These are phyloP conservation scores for Trametes sp. DNA, from an alignment of 1,284 basidiomycete genomes.

Conservation along the genomic window DNA sequence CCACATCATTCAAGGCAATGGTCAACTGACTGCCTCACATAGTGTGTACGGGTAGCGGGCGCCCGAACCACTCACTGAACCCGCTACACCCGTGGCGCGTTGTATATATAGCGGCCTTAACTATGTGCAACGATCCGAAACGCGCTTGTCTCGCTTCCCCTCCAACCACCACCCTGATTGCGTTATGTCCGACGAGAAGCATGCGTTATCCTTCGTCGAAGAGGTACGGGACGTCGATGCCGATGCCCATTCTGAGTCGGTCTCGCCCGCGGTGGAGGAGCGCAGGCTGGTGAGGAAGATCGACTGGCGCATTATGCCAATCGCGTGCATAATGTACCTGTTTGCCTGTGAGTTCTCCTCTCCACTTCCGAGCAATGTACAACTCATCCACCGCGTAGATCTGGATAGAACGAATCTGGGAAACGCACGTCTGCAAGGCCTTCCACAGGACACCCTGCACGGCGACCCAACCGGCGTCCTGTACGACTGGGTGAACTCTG, in stretches of 20 bases:
- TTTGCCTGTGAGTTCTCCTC: conserved; percentile 65
- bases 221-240: conserved; percentile 14
- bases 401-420: conserved; percentile 80
- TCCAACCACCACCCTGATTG: neutral
- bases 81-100: conserved; percentile 1
- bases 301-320: conserved; percentile 72
- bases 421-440: conserved; percentile 76
- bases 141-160: conserved; percentile 1
- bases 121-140: neutral
- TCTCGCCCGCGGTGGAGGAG: conserved; percentile 50
- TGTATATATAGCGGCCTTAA: conserved; percentile 13
- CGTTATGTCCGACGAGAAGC: conserved; percentile 25
- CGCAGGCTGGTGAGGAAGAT: conserved; percentile 67
- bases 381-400: too few relatives aligned
- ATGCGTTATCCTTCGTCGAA: conserved; percentile 16
- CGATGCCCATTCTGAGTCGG: neutral
- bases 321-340: conserved; percentile 74
- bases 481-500: conserved; percentile 79
- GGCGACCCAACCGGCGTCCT: conserved; percentile 71
- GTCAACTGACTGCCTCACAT: neutral
- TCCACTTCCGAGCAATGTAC: neutral
- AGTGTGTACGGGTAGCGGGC: neutral
- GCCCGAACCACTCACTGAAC: conserved; percentile 9
- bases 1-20: neutral
- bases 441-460: conserved; percentile 66